phyloP scores from a whole-genome alignment of 306 rosid genomes.

The Cicer pinnatifidum region DNA sequence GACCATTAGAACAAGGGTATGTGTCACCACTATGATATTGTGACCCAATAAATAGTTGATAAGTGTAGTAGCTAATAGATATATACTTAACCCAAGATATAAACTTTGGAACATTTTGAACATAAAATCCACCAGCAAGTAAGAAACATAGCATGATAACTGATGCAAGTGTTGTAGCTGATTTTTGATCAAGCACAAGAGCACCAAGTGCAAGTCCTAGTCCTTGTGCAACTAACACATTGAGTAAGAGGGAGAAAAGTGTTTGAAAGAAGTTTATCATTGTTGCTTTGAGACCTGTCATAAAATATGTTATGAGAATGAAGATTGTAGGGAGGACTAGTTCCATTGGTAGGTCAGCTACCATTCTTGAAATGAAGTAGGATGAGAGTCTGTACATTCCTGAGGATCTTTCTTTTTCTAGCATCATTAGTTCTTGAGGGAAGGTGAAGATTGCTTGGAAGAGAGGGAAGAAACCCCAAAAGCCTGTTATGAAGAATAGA shows the following conservation, averaged over 20 bases:
- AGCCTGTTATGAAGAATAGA: slow-evolving; percentile 49
- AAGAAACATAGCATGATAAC: slow-evolving; percentile 63
- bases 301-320: slow-evolving; percentile 57
- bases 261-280: slow-evolving; percentile 42
- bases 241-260: slow-evolving; percentile 47
- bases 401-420: slow-evolving; percentile 68
- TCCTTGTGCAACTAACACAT: slow-evolving; percentile 70
- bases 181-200: slow-evolving; percentile 54
- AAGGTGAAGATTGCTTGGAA: slow-evolving; percentile 73
- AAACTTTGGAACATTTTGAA: slow-evolving; percentile 65
- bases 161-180: slow-evolving; percentile 66
- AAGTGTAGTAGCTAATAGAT: slow-evolving; percentile 54
- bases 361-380: slow-evolving; percentile 61
- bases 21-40: slow-evolving; percentile 54
- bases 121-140: slow-evolving; percentile 66
- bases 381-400: slow-evolving; percentile 80
- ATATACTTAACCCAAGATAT: slow-evolving; percentile 67
- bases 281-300: slow-evolving; percentile 60
- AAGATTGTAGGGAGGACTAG: slow-evolving; percentile 63
- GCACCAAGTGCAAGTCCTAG: slow-evolving; percentile 79
- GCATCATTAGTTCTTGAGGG: slow-evolving; percentile 65
- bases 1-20: slow-evolving; percentile 53
- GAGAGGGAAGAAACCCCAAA: slow-evolving; percentile 68
- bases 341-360: slow-evolving; percentile 72
- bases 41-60: slow-evolving; percentile 61